Percentiles rank a stretch among this genome's conserved stretches.
Evolutionary conservation across 768 basidiomycete species (phyloP).

Genomic region (Rickenella mellea): DNA sequence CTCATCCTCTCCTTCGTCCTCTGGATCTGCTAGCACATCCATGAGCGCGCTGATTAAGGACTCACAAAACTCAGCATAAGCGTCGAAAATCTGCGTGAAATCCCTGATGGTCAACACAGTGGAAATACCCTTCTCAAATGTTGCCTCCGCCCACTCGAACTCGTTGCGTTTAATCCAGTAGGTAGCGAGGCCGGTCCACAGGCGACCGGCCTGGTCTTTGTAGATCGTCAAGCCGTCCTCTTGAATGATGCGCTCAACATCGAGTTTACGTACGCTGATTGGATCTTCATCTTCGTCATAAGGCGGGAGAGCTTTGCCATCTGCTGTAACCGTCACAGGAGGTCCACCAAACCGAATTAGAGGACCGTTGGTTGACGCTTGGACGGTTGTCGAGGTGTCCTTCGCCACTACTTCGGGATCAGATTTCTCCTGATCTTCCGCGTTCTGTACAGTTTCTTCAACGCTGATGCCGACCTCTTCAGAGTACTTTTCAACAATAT

Average conservation of each 20-base stretch:
- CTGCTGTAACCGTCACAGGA: slow-evolving; percentile 39
- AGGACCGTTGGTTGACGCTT: slow-evolving; percentile 45
- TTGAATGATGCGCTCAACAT: slow-evolving; percentile 78
- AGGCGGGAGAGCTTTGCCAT: slow-evolving; percentile 37
- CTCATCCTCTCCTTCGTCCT: slow-evolving; percentile 68
- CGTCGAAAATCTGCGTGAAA: slow-evolving; percentile 96
- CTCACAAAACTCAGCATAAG: slow-evolving; percentile 91
- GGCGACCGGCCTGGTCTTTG: slow-evolving; percentile 91
- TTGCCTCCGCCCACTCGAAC: slow-evolving; percentile 81
- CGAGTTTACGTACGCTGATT: slow-evolving; percentile 54
- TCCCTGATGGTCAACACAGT: slow-evolving; percentile 88
- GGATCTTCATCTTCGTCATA: slow-evolving; percentile 87
- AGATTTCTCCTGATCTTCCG: slow-evolving; percentile 37
- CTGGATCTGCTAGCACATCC: slow-evolving; percentile 69
- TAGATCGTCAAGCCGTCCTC: slow-evolving; percentile 84
- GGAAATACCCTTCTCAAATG: slow-evolving; percentile 81
- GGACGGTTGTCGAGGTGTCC: slow-evolving; percentile 19
- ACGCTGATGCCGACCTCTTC: slow-evolving; percentile 90
- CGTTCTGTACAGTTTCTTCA: slow-evolving; percentile 57
- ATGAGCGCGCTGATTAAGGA: slow-evolving; percentile 83
- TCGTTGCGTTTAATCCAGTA: slow-evolving; percentile 98
- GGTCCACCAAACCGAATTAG: slow-evolving; percentile 68
- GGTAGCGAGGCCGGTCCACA: slow-evolving; percentile 94
- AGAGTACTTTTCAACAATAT: slow-evolving; percentile 80
- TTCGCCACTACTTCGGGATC: slow-evolving; percentile 33